A percentile compares a stretch with the other conserved stretches of the same genome.
phyloP scores from a whole-genome alignment of 371 early-diverging fungal genomes.

The Conidiobolus coronatus region DNA sequence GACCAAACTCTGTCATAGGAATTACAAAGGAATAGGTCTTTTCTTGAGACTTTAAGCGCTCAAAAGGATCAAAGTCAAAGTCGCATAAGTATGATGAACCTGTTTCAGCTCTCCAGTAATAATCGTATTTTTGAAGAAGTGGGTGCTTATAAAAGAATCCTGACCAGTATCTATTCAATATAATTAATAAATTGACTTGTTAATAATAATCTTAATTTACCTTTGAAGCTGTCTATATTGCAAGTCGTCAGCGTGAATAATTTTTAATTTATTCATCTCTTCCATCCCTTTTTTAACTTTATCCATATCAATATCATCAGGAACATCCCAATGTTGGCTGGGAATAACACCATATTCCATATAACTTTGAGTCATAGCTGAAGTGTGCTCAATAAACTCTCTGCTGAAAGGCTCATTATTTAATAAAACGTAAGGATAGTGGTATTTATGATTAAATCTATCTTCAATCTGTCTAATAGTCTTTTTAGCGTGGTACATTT shows the following conservation, averaged over 20 bases:
- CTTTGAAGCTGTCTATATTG: conserved; percentile 89
- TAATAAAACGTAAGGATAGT: conserved; percentile 80
- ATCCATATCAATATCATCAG: conserved; percentile 31
- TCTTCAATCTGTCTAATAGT: conserved; percentile 60
- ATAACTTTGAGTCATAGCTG: conserved; percentile 25
- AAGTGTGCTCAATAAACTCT: conserved; percentile 31
- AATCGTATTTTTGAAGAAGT: conserved; percentile 48
- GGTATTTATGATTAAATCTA: conserved; percentile 56
- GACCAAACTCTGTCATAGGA: conserved; percentile 40
- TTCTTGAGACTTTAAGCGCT: conserved; percentile 52
- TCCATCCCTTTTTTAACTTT: conserved; percentile 25
- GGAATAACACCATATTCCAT: conserved; percentile 31
- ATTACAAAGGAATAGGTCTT: conserved; percentile 72
- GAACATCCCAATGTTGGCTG: conserved; percentile 44
- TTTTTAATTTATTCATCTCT: conserved; percentile 23
- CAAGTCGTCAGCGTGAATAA: conserved; percentile 63
- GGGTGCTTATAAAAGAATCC: conserved; percentile 77
- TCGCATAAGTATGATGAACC: conserved; percentile 63
- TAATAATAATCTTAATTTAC: conserved; percentile 6
- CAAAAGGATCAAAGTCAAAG: conserved; percentile 75
- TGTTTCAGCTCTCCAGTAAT: conserved; percentile 92
- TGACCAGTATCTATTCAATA: conserved; percentile 43
- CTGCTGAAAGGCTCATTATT: conserved; percentile 62
- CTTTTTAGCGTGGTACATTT: conserved; percentile 36
- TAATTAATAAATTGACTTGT: not conserved